These are phyloP conservation scores for Lachnellula arida DNA, from an alignment of 2,329 filamentous ascomycete species.

Conservation along the genomic window DNA sequence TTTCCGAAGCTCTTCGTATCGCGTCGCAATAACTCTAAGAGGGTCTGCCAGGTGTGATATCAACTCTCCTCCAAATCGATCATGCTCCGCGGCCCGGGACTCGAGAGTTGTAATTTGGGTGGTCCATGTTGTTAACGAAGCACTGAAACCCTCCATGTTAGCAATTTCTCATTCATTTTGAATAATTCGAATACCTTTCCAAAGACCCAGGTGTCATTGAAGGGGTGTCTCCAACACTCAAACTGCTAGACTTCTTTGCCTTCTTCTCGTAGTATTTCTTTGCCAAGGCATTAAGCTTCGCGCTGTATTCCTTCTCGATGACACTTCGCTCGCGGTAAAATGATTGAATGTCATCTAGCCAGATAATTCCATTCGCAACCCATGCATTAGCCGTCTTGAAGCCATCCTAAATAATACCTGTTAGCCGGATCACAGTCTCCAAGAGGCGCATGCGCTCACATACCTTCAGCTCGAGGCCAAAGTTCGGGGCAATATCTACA, in stretches of 20 bases:
- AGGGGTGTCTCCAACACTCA: conserved; percentile 92
- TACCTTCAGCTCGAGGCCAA: conserved; percentile 93
- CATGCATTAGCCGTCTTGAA: conserved; percentile 94
- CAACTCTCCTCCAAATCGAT: conserved; percentile 75
- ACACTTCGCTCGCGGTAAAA: conserved; percentile 93
- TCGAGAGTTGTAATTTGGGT: conserved; percentile 91
- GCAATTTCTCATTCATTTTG: conserved; percentile 2
- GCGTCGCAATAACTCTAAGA: conserved; percentile 65
- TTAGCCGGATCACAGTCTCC: conserved; percentile 10
- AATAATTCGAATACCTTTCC: conserved; percentile 58
- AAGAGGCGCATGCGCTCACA: conserved; percentile 23
- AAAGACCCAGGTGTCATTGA: conserved; percentile 91
- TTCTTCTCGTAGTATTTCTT: conserved; percentile 99
- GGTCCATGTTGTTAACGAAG: conserved; percentile 94
- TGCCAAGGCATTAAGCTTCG: conserved; percentile 79
- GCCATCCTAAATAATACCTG: conserved; percentile 62
- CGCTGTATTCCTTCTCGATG: conserved; percentile 95
- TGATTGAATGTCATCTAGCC: conserved; percentile 94
- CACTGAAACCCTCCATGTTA: conserved; percentile 47
- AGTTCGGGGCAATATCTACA: conserved; percentile 76
- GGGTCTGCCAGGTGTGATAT: conserved; percentile 80
- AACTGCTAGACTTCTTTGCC: conserved; percentile 75
- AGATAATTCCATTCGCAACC: conserved; percentile 83
- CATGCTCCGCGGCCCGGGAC: conserved; percentile 81
- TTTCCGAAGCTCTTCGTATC: conserved; percentile 90